A percentile compares a stretch with the other conserved stretches of the same genome.
Conservation (phyloP, 805 yeast species). For the Barnettozyma botsteinii region DNA sequence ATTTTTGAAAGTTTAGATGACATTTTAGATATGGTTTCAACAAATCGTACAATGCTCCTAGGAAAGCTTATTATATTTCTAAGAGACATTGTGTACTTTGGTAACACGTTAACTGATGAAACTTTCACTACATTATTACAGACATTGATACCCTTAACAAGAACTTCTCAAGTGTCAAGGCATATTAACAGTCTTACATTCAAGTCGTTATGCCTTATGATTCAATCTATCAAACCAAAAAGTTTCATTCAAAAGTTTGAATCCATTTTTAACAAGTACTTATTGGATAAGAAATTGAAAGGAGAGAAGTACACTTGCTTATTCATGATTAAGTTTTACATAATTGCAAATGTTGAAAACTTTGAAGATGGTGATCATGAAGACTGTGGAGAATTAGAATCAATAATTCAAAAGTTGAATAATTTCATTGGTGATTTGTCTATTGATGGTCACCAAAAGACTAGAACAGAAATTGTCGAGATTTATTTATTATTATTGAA, state of each 20-base stretch:
- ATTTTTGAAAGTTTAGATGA: constrained; percentile 13
- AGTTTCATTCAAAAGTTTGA: constrained; percentile 19
- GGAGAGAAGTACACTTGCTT: constrained; percentile 24
- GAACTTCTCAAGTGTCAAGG: constrained; percentile 14
- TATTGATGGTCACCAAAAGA: constrained; percentile 18
- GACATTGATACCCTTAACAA: constrained; percentile 19
- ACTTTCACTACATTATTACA: constrained; percentile 16
- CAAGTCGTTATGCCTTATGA: constrained; percentile 24
- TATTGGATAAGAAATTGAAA: constrained; percentile 13
- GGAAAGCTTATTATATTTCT: constrained; percentile 17
- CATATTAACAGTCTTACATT: constrained; percentile 12
- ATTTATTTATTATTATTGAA: constrained; percentile 14
- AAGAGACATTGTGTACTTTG: constrained; percentile 22
- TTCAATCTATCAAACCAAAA: constrained; percentile 16
- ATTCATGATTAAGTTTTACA: constrained; percentile 20
- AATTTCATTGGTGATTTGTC: constrained; percentile 9
- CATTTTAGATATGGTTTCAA: constrained; percentile 14
- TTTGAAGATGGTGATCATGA: not conserved
- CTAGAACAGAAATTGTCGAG: constrained; percentile 18
- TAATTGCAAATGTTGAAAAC: constrained; percentile 10
- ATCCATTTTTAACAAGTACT: constrained; percentile 10
- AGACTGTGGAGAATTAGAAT: not conserved
- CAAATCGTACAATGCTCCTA: constrained; percentile 17
- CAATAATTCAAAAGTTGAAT: constrained; percentile 7
- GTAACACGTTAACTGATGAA: constrained; percentile 13